Evolutionary conservation across 2,329 filamentous ascomycete species (phyloP).

Genomic region (Fusarium burgessii): DNA sequence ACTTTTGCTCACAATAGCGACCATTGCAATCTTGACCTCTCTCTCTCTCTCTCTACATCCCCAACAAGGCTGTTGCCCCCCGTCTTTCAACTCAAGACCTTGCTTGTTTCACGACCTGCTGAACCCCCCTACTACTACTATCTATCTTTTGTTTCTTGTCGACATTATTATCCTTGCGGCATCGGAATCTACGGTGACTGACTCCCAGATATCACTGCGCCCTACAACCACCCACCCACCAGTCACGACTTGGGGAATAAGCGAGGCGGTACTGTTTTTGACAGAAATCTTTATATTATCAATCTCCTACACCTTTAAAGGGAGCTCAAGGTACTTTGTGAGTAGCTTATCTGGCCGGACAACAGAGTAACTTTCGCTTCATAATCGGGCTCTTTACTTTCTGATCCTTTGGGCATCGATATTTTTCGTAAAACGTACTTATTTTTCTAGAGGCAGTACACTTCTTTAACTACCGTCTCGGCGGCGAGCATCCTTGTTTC

Average conservation of each 20-base stretch:
- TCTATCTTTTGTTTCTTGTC: background rate
- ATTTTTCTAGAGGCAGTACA: constrained; percentile 1
- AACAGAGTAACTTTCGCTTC: constrained; percentile 16
- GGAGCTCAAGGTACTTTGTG: background rate
- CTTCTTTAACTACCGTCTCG: constrained; percentile 18
- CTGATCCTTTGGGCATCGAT: background rate
- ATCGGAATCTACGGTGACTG: constrained; percentile 29
- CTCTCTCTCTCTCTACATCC: background rate
- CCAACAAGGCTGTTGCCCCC: constrained; percentile 22
- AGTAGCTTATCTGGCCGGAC: constrained; percentile 5
- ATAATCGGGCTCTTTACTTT: background rate
- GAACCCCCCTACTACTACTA: background rate
- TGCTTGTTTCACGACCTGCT: background rate
- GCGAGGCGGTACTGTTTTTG: constrained; percentile 1
- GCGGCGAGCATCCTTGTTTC: constrained; percentile 13
- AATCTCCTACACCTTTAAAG: constrained; percentile 6
- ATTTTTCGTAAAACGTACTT: background rate
- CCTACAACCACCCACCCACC: background rate
- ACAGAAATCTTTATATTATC: constrained; percentile 3
- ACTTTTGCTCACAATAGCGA: constrained; percentile 2
- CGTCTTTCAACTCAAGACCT: constrained; percentile 7
- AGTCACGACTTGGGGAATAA: constrained; percentile 13
- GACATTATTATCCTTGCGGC: background rate
- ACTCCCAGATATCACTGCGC: background rate
- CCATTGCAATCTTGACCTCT: background rate